Base-by-base conservation (phyloP, 371 early-diverging fungal genomes). In the Haplosporangium sp. region DNA sequence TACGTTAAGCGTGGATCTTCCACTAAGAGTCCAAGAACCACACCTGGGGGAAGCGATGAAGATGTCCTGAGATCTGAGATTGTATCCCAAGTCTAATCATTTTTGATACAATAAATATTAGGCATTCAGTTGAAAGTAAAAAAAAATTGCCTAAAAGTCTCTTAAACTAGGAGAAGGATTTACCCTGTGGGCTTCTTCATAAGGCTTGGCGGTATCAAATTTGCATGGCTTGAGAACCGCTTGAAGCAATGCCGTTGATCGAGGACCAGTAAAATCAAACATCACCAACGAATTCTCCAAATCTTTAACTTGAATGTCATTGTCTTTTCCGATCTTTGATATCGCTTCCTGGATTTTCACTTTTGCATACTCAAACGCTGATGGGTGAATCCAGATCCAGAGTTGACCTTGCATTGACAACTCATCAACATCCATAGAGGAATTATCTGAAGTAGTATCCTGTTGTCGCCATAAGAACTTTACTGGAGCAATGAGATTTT, bases 191-290 rank as follows among this genome's bases (percentile, higher is more conserved):
- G 84, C 85, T 1, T 71, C 74, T 15, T 44, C 17, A 45, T 86
- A 83, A 4, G 73, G 38, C 4, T 34, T 17, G 9, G 61, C 44
- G 6, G 56, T 63, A 4, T 71, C 57, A 34, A 67, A 65, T 44
- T 58, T 59, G 37, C 44, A 63, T 17, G 55, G 72, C 0, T 62
- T 48, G 10, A 74, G 65, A 27, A 83, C 83, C 10, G 91, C 85
- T 50, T 88, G 88, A 57, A 95, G 76, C 5, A 94, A 73, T 17
- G 94, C 92, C 6, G 92, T 91, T 8, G 93, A 85, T 9, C 94
- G 85, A 15, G 95, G 94, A n/a, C 96, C 96, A 1, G 91, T 90
- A 44, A 95, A 84, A 61, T 94, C 93, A 81, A 94, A 94, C 59
- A 88, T 84, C 7, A 89, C 71, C 7, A 92, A 52, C 1, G 88